These are phyloP conservation scores for Leccinum variicolor DNA, from an alignment of 768 basidiomycete species.

Conservation along the genomic window DNA sequence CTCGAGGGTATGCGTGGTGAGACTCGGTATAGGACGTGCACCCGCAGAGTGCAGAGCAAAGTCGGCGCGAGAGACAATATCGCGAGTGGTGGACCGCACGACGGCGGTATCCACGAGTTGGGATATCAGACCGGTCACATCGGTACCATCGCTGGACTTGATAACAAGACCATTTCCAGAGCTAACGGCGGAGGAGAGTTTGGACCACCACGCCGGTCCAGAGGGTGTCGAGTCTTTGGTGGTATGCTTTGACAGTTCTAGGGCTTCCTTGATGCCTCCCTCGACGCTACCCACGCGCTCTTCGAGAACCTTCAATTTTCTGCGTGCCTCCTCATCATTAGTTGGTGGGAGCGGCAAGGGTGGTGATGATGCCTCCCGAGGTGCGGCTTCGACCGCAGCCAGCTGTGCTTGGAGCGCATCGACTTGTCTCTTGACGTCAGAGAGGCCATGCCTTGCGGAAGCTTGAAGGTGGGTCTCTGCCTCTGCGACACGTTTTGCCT, in stretches of 20 bases:
- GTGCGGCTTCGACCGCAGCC: constrained; percentile 25
- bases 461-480: constrained; percentile 48
- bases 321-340: constrained; percentile 56
- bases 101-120: constrained; percentile 78
- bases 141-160: constrained; percentile 74
- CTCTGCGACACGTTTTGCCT: constrained; percentile 47
- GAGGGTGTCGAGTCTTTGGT: constrained; percentile 36
- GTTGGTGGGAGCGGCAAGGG: constrained; percentile 13
- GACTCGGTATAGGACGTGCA: constrained; percentile 71
- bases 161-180: constrained; percentile 52
- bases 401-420: constrained; percentile 47
- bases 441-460: constrained; percentile 43
- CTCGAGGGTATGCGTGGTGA: constrained; percentile 80
- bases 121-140: constrained; percentile 64
- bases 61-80: constrained; percentile 78
- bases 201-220: constrained; percentile 69
- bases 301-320: constrained; percentile 54
- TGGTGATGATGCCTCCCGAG: constrained; percentile 17
- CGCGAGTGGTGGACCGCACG: constrained; percentile 61
- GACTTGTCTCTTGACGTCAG: constrained; percentile 53
- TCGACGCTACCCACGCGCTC: constrained; percentile 61
- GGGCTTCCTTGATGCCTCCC: constrained; percentile 63
- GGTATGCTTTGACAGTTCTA: constrained; percentile 59
- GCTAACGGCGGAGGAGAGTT: constrained; percentile 46
- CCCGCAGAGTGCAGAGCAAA: constrained; percentile 85